Conservation (phyloP, 2,329 filamentous ascomycete genomes). For the Sarocladiaceae sp. region DNA sequence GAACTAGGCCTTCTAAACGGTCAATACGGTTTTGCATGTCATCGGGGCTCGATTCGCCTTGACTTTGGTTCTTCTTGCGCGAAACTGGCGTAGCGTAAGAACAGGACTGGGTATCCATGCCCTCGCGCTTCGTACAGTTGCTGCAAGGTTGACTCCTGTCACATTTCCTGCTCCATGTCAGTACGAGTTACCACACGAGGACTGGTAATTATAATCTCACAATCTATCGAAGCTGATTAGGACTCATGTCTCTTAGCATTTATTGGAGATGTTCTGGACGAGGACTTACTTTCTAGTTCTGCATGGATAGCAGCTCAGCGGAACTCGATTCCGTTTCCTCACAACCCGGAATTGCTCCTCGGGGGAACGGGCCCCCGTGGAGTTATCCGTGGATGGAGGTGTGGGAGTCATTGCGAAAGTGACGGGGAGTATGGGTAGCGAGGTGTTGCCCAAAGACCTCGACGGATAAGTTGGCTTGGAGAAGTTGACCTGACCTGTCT, state of each 20-base stretch:
- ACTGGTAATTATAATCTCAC: conserved; percentile 16
- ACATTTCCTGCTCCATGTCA: conserved; percentile 67
- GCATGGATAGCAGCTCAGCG: conserved; percentile 87
- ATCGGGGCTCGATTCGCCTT: conserved; percentile 64
- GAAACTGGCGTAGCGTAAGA: conserved; percentile 71
- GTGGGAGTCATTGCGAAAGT: conserved; percentile 62
- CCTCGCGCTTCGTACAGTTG: conserved; percentile 89
- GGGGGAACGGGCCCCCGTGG: conserved; percentile 71
- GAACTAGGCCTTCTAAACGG: conserved; percentile 83
- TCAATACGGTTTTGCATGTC: conserved; percentile 99
- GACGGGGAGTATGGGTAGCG: conserved; percentile 5
- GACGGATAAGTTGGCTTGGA: neutral
- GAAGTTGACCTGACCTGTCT: neutral
- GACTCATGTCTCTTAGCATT: too few relatives aligned
- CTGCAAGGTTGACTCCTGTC: conserved; percentile 88
- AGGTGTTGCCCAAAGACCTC: conserved; percentile 8
- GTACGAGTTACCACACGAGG: neutral
- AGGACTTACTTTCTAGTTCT: conserved; percentile 79
- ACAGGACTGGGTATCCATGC: conserved; percentile 75
- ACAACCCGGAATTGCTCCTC: conserved; percentile 85
- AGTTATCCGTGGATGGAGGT: conserved; percentile 73
- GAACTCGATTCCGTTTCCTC: conserved; percentile 86
- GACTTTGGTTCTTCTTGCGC: conserved; percentile 71
- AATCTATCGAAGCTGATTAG: conserved; percentile 29
- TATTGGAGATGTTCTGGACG: too few relatives aligned